Percentiles rank a stretch among this genome's conserved stretches.
Conservation (phyloP, 1,284 basidiomycete species). For the Cerrena zonata region DNA sequence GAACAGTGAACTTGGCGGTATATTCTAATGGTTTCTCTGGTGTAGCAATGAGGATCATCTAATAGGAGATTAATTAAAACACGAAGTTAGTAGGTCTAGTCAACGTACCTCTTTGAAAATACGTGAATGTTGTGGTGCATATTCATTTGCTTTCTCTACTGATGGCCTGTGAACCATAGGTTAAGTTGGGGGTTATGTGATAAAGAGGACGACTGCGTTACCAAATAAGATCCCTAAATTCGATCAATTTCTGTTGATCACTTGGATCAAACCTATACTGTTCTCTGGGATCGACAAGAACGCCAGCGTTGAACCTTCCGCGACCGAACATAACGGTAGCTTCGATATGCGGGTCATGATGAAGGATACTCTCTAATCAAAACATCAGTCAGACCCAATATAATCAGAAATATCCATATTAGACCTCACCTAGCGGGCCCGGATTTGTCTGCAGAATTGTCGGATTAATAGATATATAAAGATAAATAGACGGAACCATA, state of each 20-base stretch:
- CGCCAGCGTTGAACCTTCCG: slow-evolving; percentile 32
- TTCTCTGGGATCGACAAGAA: slow-evolving; percentile 32
- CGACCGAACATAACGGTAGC: slow-evolving; percentile 35
- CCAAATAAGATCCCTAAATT: slow-evolving; percentile 30
- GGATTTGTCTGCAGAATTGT: slow-evolving; percentile 38
- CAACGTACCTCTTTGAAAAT: slow-evolving; percentile 32
- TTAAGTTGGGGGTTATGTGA: background rate
- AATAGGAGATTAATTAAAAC: background rate
- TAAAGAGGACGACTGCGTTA: slow-evolving; percentile 6
- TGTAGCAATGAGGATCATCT: slow-evolving; percentile 31
- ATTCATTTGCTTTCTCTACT: slow-evolving; percentile 32
- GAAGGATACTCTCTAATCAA: slow-evolving; percentile 30
- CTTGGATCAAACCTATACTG: slow-evolving; percentile 23
- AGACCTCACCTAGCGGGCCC: slow-evolving; percentile 32
- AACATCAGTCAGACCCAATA: background rate
- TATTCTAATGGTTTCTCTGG: slow-evolving; percentile 28
- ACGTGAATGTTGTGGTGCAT: slow-evolving; percentile 35
- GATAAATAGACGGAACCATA: slow-evolving; percentile 9
- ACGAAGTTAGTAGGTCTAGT: background rate
- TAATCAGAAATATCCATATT: background rate
- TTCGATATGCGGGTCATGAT: slow-evolving; percentile 29
- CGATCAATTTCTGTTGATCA: slow-evolving; percentile 19
- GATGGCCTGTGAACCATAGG: slow-evolving; percentile 29
- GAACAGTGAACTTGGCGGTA: slow-evolving; percentile 29
- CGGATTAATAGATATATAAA: too few species aligned